These are phyloP conservation scores for Gossypium mustelinum DNA, from an alignment of 345 rosid genomes.

Conservation along the genomic window DNA sequence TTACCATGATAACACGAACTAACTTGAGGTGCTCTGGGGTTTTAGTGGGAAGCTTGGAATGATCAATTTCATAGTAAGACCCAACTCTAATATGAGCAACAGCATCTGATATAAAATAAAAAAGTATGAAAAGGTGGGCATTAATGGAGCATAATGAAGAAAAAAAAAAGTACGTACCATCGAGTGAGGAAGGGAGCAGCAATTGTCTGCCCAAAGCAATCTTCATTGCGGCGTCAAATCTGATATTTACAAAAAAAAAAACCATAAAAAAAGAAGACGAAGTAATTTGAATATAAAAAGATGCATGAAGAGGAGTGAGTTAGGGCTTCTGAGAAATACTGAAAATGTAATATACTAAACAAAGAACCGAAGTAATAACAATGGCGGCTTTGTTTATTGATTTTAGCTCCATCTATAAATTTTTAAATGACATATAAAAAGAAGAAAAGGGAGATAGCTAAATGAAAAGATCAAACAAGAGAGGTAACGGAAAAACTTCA, in stretches of 20 bases:
- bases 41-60: slow-evolving; percentile 43
- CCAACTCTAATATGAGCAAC: slow-evolving; percentile 55
- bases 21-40: slow-evolving; percentile 58
- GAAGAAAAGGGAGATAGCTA: too few species aligned
- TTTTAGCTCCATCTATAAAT: too few species aligned
- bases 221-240: background rate
- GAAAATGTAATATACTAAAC: background rate
- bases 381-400: too few species aligned
- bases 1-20: slow-evolving; percentile 68
- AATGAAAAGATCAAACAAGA: background rate
- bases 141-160: background rate
- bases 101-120: slow-evolving; percentile 26
- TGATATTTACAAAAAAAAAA: background rate
- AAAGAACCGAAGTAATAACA: too few species aligned
- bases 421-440: too few species aligned
- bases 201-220: slow-evolving; percentile 13
- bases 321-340: background rate
- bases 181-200: background rate
- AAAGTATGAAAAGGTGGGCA: background rate
- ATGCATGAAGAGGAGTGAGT: background rate
- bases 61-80: slow-evolving; percentile 71
- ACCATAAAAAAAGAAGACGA: background rate
- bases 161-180: background rate
- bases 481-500: background rate
- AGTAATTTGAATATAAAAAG: background rate